These are phyloP conservation scores for Silene latifolia DNA, from an alignment of 148 eudicot genomes.

Conservation along the genomic window DNA sequence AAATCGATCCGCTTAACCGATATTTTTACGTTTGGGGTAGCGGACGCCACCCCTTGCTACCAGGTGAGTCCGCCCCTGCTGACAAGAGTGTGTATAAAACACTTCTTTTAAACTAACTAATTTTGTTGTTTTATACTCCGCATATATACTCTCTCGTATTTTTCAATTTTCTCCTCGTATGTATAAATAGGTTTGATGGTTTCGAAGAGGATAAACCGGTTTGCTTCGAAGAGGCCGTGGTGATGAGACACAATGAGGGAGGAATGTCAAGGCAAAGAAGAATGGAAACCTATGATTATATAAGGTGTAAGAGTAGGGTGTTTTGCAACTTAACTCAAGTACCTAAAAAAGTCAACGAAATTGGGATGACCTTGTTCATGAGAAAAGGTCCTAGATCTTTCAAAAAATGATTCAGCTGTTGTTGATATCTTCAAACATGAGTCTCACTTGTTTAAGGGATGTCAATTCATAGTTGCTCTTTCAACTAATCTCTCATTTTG, in stretches of 20 bases:
- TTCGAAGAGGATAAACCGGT: conserved; percentile 20
- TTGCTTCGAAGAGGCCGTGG: conserved; percentile 70
- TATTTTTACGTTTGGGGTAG: too few relatives aligned
- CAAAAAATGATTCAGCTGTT: conserved; percentile 48
- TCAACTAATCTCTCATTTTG: conserved; percentile 68
- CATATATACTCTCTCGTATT: too few relatives aligned
- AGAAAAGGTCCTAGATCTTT: conserved; percentile 69
- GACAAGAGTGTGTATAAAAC: too few relatives aligned
- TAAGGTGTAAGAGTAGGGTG: conserved; percentile 61
- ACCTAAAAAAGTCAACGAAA: conserved; percentile 8
- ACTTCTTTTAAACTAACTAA: too few relatives aligned
- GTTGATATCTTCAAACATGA: conserved; percentile 46
- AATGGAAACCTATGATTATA: conserved; percentile 46
- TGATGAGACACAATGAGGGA: conserved; percentile 72
- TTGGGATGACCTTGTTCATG: conserved; percentile 59
- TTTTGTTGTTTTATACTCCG: too few relatives aligned
- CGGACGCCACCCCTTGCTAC: too few relatives aligned
- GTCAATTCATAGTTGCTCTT: conserved; percentile 45
- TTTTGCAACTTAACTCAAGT: conserved; percentile 35
- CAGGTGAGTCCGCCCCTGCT: too few relatives aligned
- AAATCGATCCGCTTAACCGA: too few relatives aligned
- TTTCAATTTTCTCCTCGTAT: too few relatives aligned
- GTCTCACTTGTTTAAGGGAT: conserved; percentile 45
- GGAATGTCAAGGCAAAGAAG: conserved; percentile 58
- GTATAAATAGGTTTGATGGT: conserved; percentile 23